Percentiles rank a stretch among this genome's conserved stretches.
Evolutionary conservation across 768 basidiomycete genomes (phyloP).

Genomic region (Boletellus emodensis): DNA sequence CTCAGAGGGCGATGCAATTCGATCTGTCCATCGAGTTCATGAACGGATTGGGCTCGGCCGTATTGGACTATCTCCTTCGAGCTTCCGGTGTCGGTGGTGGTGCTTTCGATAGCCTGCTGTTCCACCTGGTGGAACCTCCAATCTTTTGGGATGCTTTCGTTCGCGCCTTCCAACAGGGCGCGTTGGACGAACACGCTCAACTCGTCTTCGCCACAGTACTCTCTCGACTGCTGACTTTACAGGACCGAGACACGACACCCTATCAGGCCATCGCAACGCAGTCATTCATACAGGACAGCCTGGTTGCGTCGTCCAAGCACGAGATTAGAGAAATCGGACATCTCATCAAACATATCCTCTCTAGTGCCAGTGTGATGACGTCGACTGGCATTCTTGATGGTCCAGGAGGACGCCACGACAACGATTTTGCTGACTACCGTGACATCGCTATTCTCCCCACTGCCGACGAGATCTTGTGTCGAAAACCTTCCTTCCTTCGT

Average conservation of each 20-base stretch:
- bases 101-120: constrained; percentile 38
- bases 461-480: constrained; percentile 49
- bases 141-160: constrained; percentile 44
- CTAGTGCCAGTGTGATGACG: constrained; percentile 17
- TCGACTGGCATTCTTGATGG: constrained; percentile 16
- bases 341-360: constrained; percentile 39
- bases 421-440: constrained; percentile 57
- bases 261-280: constrained; percentile 39
- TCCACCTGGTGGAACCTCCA: constrained; percentile 45
- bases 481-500: constrained; percentile 47
- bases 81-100: constrained; percentile 41
- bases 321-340: constrained; percentile 33
- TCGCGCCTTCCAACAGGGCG: constrained; percentile 29
- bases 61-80: constrained; percentile 39
- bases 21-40: constrained; percentile 38
- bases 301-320: constrained; percentile 20
- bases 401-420: constrained; percentile 68
- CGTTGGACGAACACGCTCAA: constrained; percentile 34
- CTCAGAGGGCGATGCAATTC: constrained; percentile 39
- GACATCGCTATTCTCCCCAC: constrained; percentile 60
- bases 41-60: constrained; percentile 36
- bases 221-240: constrained; percentile 41
- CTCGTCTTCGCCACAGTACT: constrained; percentile 45
- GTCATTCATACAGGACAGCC: constrained; percentile 20
- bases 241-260: constrained; percentile 27